These are phyloP conservation scores for Mycosphaerella arachidis DNA, from an alignment of 2,329 filamentous ascomycete species.

Conservation along the genomic window DNA sequence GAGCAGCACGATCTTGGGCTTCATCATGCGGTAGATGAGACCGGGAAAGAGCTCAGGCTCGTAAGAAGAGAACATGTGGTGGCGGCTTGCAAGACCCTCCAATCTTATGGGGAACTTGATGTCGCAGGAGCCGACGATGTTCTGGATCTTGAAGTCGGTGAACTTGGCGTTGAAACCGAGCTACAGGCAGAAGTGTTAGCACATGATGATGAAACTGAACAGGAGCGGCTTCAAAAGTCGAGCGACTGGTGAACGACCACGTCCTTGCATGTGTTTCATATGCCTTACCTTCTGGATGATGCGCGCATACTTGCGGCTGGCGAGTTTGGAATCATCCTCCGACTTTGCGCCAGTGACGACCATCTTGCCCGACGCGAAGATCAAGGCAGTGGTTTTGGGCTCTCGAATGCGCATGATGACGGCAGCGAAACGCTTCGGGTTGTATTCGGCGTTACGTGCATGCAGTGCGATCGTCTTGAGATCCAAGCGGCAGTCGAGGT, in stretches of 20 bases:
- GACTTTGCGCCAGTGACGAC: conserved; percentile 97
- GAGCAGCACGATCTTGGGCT: conserved; percentile 95
- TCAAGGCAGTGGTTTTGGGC: conserved; percentile 94
- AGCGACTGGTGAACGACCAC: not conserved
- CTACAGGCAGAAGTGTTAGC: conserved; percentile 8
- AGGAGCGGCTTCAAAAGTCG: conserved; percentile 39
- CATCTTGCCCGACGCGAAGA: conserved; percentile 99
- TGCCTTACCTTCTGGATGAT: conserved; percentile 80
- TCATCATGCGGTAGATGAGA: conserved; percentile 99
- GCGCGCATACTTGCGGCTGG: conserved; percentile 93
- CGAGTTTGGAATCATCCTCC: conserved; percentile 95
- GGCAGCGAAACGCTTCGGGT: conserved; percentile 62
- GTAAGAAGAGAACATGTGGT: conserved; percentile 99
- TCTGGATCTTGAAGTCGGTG: conserved; percentile 99
- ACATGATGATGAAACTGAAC: not conserved
- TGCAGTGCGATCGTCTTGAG: conserved; percentile 98
- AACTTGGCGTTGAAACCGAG: conserved; percentile 37
- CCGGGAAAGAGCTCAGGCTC: conserved; percentile 97
- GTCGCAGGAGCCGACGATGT: conserved; percentile 97
- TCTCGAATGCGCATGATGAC: conserved; percentile 97
- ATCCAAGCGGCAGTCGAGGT: conserved; percentile 84
- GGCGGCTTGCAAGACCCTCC: conserved; percentile 89
- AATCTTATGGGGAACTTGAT: conserved; percentile 99
- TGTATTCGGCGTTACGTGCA: conserved; percentile 97
- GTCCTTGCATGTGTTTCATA: not conserved